These are phyloP conservation scores for Trichoderma semiorbis DNA, from an alignment of 2,329 filamentous ascomycete species.

Conservation along the genomic window DNA sequence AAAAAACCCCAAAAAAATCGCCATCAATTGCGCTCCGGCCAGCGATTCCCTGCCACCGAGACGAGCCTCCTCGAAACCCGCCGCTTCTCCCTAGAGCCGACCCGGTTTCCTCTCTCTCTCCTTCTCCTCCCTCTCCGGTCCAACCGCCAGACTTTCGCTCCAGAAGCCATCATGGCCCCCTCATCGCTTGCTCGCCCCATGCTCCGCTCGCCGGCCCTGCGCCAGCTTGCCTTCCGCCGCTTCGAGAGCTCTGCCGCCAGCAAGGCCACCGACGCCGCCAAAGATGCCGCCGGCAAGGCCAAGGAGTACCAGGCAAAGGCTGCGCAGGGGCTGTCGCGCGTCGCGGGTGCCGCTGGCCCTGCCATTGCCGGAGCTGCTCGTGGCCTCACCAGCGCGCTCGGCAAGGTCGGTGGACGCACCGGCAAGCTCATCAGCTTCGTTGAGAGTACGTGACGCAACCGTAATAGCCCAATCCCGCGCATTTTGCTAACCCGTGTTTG, in stretches of 20 bases:
- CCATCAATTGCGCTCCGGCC: slow-evolving; percentile 35
- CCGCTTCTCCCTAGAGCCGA: not conserved
- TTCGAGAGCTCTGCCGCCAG: slow-evolving; percentile 56
- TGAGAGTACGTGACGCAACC: slow-evolving; percentile 69
- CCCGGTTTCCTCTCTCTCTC: not conserved
- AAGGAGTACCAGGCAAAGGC: slow-evolving; percentile 61
- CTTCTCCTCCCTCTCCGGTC: not conserved
- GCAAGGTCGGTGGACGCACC: slow-evolving; percentile 78
- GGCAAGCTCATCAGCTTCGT: slow-evolving; percentile 74
- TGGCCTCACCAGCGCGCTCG: slow-evolving; percentile 62
- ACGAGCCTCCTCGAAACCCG: slow-evolving; percentile 6
- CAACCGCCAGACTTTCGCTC: slow-evolving; percentile 2
- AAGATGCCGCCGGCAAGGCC: slow-evolving; percentile 40
- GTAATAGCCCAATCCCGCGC: not conserved
- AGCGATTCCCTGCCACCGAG: slow-evolving; percentile 6
- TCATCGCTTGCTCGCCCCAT: slow-evolving; percentile 41
- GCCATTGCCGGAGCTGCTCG: slow-evolving; percentile 71
- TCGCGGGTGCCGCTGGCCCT: slow-evolving; percentile 74
- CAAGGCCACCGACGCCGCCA: slow-evolving; percentile 38
- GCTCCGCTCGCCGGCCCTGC: slow-evolving; percentile 46
- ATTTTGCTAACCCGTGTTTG: slow-evolving; percentile 2
- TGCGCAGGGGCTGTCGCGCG: slow-evolving; percentile 76
- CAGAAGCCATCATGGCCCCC: slow-evolving; percentile 30
- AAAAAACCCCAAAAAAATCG: slow-evolving; percentile 21
- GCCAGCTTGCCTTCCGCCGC: slow-evolving; percentile 48